Evolutionary conservation across 2,329 filamentous ascomycete species (phyloP).

Genomic region (Laburnicola sp.): DNA sequence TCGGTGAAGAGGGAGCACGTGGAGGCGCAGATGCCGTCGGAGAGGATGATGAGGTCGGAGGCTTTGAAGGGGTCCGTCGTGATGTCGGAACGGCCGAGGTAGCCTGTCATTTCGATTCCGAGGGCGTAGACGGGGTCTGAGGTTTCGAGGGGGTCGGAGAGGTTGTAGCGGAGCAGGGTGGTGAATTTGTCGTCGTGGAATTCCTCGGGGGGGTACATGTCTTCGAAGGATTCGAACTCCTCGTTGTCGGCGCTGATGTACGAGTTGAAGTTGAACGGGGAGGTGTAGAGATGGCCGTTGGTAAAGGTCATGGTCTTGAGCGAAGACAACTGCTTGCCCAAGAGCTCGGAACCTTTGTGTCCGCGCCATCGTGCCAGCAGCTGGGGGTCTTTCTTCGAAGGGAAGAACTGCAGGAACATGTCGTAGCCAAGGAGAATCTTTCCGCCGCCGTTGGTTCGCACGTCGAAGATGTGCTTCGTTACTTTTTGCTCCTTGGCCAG

Average conservation of each 20-base stretch:
- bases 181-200: conserved; percentile 46
- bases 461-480: conserved; percentile 64
- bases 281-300: conserved; percentile 33
- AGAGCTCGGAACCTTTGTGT: conserved; percentile 38
- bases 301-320: conserved; percentile 15
- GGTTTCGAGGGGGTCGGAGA: conserved; percentile 39
- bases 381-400: conserved; percentile 48
- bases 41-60: conserved; percentile 46
- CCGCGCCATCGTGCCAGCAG: conserved; percentile 53
- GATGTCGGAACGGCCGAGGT: conserved; percentile 28
- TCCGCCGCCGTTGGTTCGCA: conserved; percentile 65
- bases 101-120: conserved; percentile 38
- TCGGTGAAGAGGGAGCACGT: conserved; percentile 54
- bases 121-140: conserved; percentile 33
- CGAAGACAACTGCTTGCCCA: conserved; percentile 28
- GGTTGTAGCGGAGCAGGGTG: conserved; percentile 44
- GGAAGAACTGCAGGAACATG: conserved; percentile 60
- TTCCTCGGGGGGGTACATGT: conserved; percentile 42
- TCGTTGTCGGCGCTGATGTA: conserved; percentile 30
- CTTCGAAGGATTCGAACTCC: conserved; percentile 40
- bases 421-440: conserved; percentile 46
- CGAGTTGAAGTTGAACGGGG: conserved; percentile 42
- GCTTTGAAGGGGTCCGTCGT: conserved; percentile 42
- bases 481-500: conserved; percentile 54
- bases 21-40: conserved; percentile 51